These are phyloP conservation scores for Phytophthora pinifolia DNA, from an alignment of 352 stramenopile species.

Conservation along the genomic window DNA sequence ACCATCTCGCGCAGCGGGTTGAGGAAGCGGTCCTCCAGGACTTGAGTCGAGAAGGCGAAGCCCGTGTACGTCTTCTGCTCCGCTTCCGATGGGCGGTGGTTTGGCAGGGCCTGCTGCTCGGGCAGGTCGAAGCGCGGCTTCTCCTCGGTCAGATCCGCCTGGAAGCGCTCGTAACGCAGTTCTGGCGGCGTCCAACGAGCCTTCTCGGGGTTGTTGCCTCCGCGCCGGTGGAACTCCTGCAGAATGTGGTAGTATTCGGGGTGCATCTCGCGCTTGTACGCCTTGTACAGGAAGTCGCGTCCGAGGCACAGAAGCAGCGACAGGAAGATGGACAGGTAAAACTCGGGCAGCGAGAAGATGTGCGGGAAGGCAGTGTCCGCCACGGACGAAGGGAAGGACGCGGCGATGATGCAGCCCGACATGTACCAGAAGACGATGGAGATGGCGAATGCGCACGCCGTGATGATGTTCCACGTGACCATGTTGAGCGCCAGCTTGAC, in stretches of 20 bases:
- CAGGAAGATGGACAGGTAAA: slow-evolving; percentile 80
- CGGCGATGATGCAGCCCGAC: slow-evolving; percentile 62
- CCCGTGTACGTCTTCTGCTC: slow-evolving; percentile 70
- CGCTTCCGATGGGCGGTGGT: slow-evolving; percentile 17
- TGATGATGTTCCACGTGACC: slow-evolving; percentile 79
- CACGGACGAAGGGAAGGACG: slow-evolving; percentile 53
- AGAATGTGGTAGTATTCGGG: slow-evolving; percentile 90
- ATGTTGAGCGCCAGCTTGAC: slow-evolving; percentile 83
- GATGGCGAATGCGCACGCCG: slow-evolving; percentile 46
- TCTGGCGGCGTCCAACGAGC: slow-evolving; percentile 66
- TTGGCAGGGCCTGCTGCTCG: slow-evolving; percentile 36
- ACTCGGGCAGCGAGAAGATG: slow-evolving; percentile 67
- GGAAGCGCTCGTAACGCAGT: slow-evolving; percentile 68
- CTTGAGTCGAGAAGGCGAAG: slow-evolving; percentile 83
- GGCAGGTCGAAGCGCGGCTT: slow-evolving; percentile 68
- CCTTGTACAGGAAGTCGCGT: slow-evolving; percentile 83
- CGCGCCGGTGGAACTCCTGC: slow-evolving; percentile 66
- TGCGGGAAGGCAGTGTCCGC: slow-evolving; percentile 79
- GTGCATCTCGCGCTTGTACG: slow-evolving; percentile 80
- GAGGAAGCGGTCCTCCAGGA: slow-evolving; percentile 77
- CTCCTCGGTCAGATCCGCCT: slow-evolving; percentile 55
- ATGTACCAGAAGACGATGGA: slow-evolving; percentile 82
- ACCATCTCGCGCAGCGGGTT: slow-evolving; percentile 78
- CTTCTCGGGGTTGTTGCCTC: slow-evolving; percentile 36
- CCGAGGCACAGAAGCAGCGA: slow-evolving; percentile 69